Base-by-base conservation (phyloP, 2,329 filamentous ascomycete genomes). In the Hawksworthiomyces lignivorus region DNA sequence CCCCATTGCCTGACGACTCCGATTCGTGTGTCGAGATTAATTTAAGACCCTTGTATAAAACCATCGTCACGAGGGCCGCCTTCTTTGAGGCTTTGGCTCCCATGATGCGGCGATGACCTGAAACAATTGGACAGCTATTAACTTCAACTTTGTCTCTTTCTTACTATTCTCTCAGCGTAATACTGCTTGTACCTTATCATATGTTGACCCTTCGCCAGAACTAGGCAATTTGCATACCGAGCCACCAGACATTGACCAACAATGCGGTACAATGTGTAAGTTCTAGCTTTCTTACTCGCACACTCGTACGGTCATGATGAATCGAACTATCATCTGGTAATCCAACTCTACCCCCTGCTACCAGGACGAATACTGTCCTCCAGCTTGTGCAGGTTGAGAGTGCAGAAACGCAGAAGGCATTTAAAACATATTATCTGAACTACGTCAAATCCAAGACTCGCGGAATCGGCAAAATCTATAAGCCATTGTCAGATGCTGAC, bases 31-130 rank as follows among this genome's bases (percentile, higher is more conserved):
- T 76, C 74, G 58, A 79, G 75, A 80, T 57, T 51, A 66, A 73
- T 28, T 10, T 34, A 50, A 51, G 54, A 57, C 72, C 72, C 66
- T 76, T 77, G 72, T 66, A 67, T 71, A 80, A 80, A 79, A 80
- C 75, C 75, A 78, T 80, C 64, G 69, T 77, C 74, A 77, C 72
- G 75, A 80, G 75, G 73, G 75, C 74, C 75, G 44, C 72, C 72
- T 70, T 61, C 55, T 39, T 43, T 59, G 72, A 27, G 45, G 35
- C 21, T 34, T 15, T 63, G 73, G 73, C 72, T 68, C 57, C 73
- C 75, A 79, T 77, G 75, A 79, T 75, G 68, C 72, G 75, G 54
- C 76, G 75, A 79, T 79, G 74, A 80, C 75, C 75, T 78, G 70
- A 77, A 68, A 69, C 73, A 77, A 76, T 49, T 60, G 67, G 67